Evolutionary conservation across 441 rosid genomes (phyloP), one percentile per base, ranked within the genome.

Genomic region (Monsonia emarginata): DNA sequence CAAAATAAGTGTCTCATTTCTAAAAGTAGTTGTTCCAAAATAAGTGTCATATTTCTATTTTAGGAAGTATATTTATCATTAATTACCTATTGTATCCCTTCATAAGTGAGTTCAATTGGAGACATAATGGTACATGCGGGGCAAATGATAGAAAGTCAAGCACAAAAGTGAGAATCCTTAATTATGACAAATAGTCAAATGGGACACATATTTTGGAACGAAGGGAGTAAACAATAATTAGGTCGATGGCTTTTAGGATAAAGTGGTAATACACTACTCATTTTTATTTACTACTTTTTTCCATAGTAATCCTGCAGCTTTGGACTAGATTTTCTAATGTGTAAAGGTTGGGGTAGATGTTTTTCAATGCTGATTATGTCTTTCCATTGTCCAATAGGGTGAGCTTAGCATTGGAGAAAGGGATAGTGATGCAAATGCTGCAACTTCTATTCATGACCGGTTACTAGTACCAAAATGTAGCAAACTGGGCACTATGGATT

Each of bases 331-430:
- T 50, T 10, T 50, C 58, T 50, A n/a, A n/a, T 21, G 25, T 50
- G 58, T 3, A 19, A 27, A 61, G 48, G 58, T 69, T 38, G 48
- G 42, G 24, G 1, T 68, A 11, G 64, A 70, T 56, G 54, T 65
- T 24, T 30, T 68, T 40, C 63, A 25, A 56, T 57, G 57, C 44
- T 69, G 69, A 54, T 8, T 54, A 10, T 65, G 16, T 58, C 71
- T 71, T 58, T 38, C 59, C 22, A 24, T 67, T 80, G 74, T 67
- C 75, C 71, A 63, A 66, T 80, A 86, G 91, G 83, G 69, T 52
- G 52, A 75, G 42, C 64, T 32, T 44, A 71, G 65, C 72, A 30
- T 62, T 26, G 74, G 77, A 71, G 73, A 67, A 34, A 69, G 36
- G 75, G 72, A 48, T 16, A 48, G 70, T 50, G 63, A 59, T 59